phyloP scores from a whole-genome alignment of 805 yeast genomes.

The Candida oleophila region DNA sequence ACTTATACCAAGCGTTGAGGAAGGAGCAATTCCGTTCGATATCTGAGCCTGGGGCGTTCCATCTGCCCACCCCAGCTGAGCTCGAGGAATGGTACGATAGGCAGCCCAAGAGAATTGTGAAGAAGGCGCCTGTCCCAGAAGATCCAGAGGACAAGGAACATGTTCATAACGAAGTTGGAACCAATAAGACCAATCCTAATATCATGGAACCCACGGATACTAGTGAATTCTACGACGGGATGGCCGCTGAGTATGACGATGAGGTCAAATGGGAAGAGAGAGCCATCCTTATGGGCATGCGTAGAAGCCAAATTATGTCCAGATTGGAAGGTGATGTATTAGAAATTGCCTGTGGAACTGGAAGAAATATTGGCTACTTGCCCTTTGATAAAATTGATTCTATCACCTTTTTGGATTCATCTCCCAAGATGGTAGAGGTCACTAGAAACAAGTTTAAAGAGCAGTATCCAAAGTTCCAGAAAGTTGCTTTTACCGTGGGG shows the following conservation, averaged over 20 bases:
- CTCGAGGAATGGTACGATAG: slow-evolving; percentile 40
- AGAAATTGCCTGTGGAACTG: slow-evolving; percentile 96
- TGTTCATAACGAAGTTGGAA: slow-evolving; percentile 10
- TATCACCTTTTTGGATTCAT: slow-evolving; percentile 82
- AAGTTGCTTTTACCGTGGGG: slow-evolving; percentile 87
- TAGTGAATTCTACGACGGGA: slow-evolving; percentile 70
- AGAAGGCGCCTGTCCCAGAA: slow-evolving; percentile 23
- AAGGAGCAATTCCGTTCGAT: slow-evolving; percentile 34
- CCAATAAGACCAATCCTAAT: slow-evolving; percentile 37
- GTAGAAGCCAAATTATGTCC: slow-evolving; percentile 77
- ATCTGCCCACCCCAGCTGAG: slow-evolving; percentile 36
- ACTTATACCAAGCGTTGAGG: slow-evolving; percentile 57
- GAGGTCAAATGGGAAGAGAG: slow-evolving; percentile 76
- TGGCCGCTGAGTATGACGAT: slow-evolving; percentile 79
- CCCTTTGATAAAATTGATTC: slow-evolving; percentile 61
- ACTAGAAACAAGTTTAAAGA: slow-evolving; percentile 72
- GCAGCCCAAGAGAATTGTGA: slow-evolving; percentile 26
- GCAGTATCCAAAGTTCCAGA: slow-evolving; percentile 61
- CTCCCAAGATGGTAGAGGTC: slow-evolving; percentile 80
- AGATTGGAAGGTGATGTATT: slow-evolving; percentile 84
- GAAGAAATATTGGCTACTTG: slow-evolving; percentile 81
- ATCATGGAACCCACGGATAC: slow-evolving; percentile 78
- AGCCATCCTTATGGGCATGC: slow-evolving; percentile 55
- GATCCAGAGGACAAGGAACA: slow-evolving; percentile 9
- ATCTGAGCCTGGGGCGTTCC: neutral